These are phyloP conservation scores for Candida sp. DNA, from an alignment of 1,139 yeast genomes.

Conservation along the genomic window DNA sequence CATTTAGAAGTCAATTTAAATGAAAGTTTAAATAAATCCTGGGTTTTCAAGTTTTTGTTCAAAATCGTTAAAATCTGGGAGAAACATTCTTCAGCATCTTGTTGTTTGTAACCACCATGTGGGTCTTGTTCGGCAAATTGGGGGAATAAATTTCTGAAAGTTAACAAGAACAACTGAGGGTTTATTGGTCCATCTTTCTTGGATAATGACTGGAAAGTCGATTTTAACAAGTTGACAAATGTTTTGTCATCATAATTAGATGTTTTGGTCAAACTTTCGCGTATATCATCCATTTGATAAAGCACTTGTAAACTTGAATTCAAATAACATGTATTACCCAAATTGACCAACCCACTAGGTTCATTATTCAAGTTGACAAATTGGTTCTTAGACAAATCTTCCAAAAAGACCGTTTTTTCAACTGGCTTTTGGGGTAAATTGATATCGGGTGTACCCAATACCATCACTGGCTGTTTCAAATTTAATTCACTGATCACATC, in stretches of 20 bases:
- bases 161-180: slow-evolving; percentile 64
- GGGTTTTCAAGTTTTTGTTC: slow-evolving; percentile 45
- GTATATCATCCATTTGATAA: slow-evolving; percentile 61
- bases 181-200: slow-evolving; percentile 45
- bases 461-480: slow-evolving; percentile 77
- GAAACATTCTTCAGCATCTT: slow-evolving; percentile 97
- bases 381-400: slow-evolving; percentile 57
- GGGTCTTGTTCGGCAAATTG: slow-evolving; percentile 82
- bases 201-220: slow-evolving; percentile 44
- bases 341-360: slow-evolving; percentile 82
- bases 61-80: slow-evolving; percentile 68
- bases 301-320: slow-evolving; percentile 87
- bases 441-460: slow-evolving; percentile 85
- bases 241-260: slow-evolving; percentile 1
- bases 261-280: slow-evolving; percentile 22
- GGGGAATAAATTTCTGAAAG: slow-evolving; percentile 67
- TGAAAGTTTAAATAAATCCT: slow-evolving; percentile 60
- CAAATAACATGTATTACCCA: slow-evolving; percentile 95
- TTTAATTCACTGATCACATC: slow-evolving; percentile 39
- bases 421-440: slow-evolving; percentile 60
- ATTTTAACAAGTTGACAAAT: slow-evolving; percentile 29
- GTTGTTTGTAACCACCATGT: slow-evolving; percentile 81
- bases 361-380: slow-evolving; percentile 36
- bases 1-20: slow-evolving; percentile 63
- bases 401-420: slow-evolving; percentile 58